These are phyloP conservation scores for Talaromyces islandicus DNA, from an alignment of 2,329 filamentous ascomycete species.

Conservation along the genomic window DNA sequence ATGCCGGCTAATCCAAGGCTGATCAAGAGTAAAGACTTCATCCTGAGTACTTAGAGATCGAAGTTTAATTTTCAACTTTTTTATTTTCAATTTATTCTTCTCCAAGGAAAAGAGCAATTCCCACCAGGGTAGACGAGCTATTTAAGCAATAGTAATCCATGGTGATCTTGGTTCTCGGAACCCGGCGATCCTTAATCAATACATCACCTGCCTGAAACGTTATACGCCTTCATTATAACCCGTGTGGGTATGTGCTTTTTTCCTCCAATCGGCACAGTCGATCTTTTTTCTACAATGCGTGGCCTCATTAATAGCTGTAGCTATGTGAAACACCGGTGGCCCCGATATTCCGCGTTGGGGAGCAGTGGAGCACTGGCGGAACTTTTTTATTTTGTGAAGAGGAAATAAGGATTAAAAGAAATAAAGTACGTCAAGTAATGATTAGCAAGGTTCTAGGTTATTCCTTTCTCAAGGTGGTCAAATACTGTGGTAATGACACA, in stretches of 20 bases:
- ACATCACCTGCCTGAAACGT: neutral
- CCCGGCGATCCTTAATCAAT: neutral
- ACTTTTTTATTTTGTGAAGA: neutral
- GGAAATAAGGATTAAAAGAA: neutral
- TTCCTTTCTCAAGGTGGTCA: neutral
- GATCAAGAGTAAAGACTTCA: neutral
- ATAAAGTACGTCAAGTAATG: no score
- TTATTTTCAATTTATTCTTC: neutral
- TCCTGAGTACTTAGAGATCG: neutral
- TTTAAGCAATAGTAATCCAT: neutral
- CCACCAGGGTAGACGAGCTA: neutral
- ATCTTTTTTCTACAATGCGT: neutral
- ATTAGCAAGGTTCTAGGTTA: neutral
- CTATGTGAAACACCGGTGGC: neutral
- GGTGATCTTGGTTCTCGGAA: neutral
- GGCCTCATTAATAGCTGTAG: neutral
- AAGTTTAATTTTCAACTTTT: neutral
- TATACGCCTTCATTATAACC: neutral
- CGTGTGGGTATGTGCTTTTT: neutral
- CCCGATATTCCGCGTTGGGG: neutral
- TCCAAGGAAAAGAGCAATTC: neutral
- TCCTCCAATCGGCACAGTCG: neutral
- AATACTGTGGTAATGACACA: neutral
- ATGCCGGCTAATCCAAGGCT: neutral
- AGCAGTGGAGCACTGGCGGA: neutral